Base-by-base conservation (phyloP, 192 early-diverging fungal species). In the Coemansia sp. region DNA sequence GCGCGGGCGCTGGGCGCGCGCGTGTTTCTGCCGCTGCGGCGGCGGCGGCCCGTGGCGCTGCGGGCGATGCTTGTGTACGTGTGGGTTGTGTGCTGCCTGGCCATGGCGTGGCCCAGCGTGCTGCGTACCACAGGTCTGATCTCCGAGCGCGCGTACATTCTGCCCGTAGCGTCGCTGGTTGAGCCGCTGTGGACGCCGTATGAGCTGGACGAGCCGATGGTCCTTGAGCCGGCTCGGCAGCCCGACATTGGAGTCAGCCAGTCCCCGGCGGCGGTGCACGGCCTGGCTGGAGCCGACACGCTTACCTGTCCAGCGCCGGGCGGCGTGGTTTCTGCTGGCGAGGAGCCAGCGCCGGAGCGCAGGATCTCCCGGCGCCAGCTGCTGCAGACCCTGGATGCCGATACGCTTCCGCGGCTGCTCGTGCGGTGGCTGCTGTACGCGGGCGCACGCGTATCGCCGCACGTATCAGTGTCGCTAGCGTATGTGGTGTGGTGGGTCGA, bases 101-200 rank as follows among this genome's bases (percentile, higher is more conserved):
- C 74, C 6, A 71, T 71, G 74, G 64, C 74, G 33, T 77, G 74
- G 74, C 74, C 74, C 27, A 67, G 64, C 43, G 74, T 77, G 28
- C 44, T 77, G 45, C 74, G 74, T 31, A 71, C 74, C 4, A 47
- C 74, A 12, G 74, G 74, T 21, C 61, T 77, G 23, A 77, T 77
- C 24, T 77, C 74, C 21, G 74, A 77, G 54, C 74, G 74, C 0
- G 74, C 74, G 18, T 77, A 77, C 35, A 25, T 77, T 8, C 61
- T 77, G 19, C 74, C 74, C 6, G 52, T 71, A 43, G 49, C 64
- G 5, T 70, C 74, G 42, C 57, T 77, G 44, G 74, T 64, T 7
- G 62, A 77, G 61, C 74, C 74, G 23, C 54, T 77, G 16, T 77
- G 74, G 74, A 55, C 25, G 29, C 49, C 46, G 32, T 65, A 62